Percentiles rank a stretch among this genome's conserved stretches.
phyloP scores from a whole-genome alignment of 495 filamentous ascomycete species.

The Staphylotrichum tortipilum region DNA sequence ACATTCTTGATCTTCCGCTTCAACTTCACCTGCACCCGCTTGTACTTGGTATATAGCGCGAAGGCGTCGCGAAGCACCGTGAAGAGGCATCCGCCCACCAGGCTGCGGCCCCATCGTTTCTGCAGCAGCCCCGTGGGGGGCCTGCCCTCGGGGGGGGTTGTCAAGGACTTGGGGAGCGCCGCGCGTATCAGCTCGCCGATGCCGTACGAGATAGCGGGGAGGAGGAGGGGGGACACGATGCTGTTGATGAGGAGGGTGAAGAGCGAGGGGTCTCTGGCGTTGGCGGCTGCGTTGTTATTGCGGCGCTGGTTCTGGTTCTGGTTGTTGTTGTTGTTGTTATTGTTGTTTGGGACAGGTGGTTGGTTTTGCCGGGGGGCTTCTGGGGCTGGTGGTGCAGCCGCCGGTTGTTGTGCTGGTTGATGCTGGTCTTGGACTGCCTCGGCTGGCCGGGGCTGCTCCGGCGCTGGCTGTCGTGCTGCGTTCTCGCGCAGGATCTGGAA shows the following conservation, averaged over 20 bases:
- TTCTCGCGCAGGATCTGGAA: constrained; percentile 14
- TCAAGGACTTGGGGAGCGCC: constrained; percentile 52
- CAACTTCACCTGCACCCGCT: constrained; percentile 58
- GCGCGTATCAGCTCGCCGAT: constrained; percentile 61
- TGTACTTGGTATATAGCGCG: constrained; percentile 65
- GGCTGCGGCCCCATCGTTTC: constrained; percentile 66
- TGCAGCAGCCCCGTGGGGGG: constrained; percentile 55
- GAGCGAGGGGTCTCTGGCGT: constrained; percentile 6
- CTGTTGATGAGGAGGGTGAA: constrained; percentile 23
- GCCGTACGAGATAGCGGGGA: constrained; percentile 37
- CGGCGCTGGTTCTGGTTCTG: background rate
- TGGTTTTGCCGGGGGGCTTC: background rate
- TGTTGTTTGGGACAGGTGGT: background rate
- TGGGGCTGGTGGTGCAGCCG: background rate
- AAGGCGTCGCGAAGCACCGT: constrained; percentile 70
- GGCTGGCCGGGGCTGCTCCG: too few relatives aligned
- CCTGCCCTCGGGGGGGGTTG: constrained; percentile 21
- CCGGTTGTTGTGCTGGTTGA: background rate
- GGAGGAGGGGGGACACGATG: constrained; percentile 32
- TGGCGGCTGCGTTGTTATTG: constrained; percentile 5
- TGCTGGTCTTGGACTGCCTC: background rate
- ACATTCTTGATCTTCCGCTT: constrained; percentile 57
- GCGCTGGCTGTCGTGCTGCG: background rate
- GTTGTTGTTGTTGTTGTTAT: constrained; percentile 1
- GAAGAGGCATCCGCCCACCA: constrained; percentile 72